These are phyloP conservation scores for Talaromyces marneffei DNA, from an alignment of 2,329 filamentous ascomycete genomes.

Conservation along the genomic window DNA sequence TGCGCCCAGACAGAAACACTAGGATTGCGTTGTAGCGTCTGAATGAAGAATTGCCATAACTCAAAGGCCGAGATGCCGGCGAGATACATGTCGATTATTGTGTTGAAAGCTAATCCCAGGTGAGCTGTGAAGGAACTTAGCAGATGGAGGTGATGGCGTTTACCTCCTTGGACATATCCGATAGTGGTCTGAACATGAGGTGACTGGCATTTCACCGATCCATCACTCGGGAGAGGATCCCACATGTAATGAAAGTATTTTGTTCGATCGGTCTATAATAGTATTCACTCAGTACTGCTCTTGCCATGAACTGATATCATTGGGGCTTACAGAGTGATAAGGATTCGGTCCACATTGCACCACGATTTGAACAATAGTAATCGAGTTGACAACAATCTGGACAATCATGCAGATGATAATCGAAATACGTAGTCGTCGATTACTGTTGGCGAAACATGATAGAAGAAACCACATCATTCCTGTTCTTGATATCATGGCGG, in stretches of 20 bases:
- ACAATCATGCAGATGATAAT: constrained; percentile 30
- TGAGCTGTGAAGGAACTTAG: background rate
- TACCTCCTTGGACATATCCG: constrained; percentile 35
- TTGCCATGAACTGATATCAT: background rate
- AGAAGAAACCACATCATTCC: constrained; percentile 35
- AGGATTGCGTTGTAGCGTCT: constrained; percentile 22
- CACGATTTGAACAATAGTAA: constrained; percentile 32
- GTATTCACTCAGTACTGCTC: background rate
- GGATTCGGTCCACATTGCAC: constrained; percentile 33
- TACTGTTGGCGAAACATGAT: constrained; percentile 29
- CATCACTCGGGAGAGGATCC: constrained; percentile 30
- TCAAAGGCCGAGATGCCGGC: constrained; percentile 29
- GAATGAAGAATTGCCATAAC: constrained; percentile 33
- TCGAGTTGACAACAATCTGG: constrained; percentile 29
- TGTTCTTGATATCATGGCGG: constrained; percentile 31
- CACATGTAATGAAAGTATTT: constrained; percentile 37
- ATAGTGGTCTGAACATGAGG: constrained; percentile 29
- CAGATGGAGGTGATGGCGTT: background rate
- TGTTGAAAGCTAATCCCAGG: constrained; percentile 26
- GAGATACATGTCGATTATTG: constrained; percentile 30
- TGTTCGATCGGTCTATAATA: constrained; percentile 22
- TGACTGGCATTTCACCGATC: constrained; percentile 31
- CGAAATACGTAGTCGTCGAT: constrained; percentile 24
- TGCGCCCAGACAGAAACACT: constrained; percentile 24
- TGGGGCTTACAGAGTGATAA: constrained; percentile 25